Conservation (phyloP, 2,329 filamentous ascomycete species). For the Colletotrichum caudatum region DNA sequence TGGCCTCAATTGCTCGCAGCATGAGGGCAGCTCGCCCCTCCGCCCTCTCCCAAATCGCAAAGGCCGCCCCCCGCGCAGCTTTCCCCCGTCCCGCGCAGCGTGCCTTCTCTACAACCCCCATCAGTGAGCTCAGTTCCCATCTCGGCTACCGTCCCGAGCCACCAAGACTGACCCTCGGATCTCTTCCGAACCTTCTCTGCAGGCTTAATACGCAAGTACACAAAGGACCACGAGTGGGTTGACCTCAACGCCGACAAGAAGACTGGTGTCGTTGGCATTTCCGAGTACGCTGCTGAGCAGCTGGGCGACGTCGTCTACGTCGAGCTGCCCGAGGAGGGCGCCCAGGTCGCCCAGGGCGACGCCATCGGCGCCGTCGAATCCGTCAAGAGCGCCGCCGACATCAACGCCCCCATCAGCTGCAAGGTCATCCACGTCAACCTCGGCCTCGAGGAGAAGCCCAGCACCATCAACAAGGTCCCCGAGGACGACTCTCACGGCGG, state of each 20-base stretch:
- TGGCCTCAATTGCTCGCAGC: conserved; percentile 73
- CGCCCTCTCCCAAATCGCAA: conserved; percentile 55
- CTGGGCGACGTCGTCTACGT: conserved; percentile 98
- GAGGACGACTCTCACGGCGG: conserved; percentile 81
- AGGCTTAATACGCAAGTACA: conserved; percentile 85
- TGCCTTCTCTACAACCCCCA: conserved; percentile 55
- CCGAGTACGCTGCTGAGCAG: conserved; percentile 88
- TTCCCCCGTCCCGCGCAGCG: conserved; percentile 58
- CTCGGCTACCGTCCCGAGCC: conserved; percentile 18
- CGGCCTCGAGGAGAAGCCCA: conserved; percentile 84
- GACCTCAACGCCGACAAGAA: conserved; percentile 86
- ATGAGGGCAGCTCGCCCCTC: conserved; percentile 63
- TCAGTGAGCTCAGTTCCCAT: conserved; percentile 48
- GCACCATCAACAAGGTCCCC: conserved; percentile 88
- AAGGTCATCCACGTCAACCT: conserved; percentile 80
- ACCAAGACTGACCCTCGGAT: conserved; percentile 28
- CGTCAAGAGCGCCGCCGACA: conserved; percentile 98
- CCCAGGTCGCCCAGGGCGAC: conserved; percentile 80
- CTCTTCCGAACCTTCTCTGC: conserved; percentile 22
- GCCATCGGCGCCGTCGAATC: conserved; percentile 95
- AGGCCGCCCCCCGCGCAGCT: conserved; percentile 50
- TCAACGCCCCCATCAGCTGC: conserved; percentile 88
- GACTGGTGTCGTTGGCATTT: conserved; percentile 86
- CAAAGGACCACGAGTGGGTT: conserved; percentile 98
- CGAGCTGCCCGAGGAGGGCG: conserved; percentile 82